A percentile compares a stretch with the other conserved stretches of the same genome.
phyloP scores from a whole-genome alignment of 2,329 filamentous ascomycete species.

The Mollisia scopiformis region DNA sequence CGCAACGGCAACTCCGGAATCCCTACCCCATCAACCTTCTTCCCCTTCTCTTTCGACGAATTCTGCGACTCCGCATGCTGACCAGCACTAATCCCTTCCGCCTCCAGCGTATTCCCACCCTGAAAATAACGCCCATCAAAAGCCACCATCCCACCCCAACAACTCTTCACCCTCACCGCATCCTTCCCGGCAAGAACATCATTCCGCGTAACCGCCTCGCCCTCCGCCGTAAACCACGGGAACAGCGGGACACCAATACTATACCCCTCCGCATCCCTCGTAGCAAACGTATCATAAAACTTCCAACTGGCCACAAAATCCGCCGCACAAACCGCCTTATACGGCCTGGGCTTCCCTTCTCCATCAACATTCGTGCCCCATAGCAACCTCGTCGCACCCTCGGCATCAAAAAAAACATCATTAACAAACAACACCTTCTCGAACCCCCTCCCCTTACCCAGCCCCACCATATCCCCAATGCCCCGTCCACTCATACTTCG shows the following conservation, averaged over 20 bases:
- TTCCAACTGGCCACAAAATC: slow-evolving; percentile 70
- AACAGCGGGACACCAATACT: slow-evolving; percentile 66
- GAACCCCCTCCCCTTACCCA: slow-evolving; percentile 43
- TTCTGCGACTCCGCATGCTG: background rate
- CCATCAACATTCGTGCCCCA: slow-evolving; percentile 62
- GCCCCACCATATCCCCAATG: background rate
- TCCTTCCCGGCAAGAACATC: slow-evolving; percentile 65
- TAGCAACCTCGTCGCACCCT: slow-evolving; percentile 59
- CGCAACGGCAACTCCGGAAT: slow-evolving; percentile 24
- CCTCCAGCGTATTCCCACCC: slow-evolving; percentile 27
- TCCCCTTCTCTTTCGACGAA: background rate
- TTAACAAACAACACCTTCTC: slow-evolving; percentile 68
- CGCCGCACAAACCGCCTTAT: slow-evolving; percentile 70
- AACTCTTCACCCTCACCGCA: slow-evolving; percentile 71
- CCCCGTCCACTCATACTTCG: background rate
- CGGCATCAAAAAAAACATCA: slow-evolving; percentile 59
- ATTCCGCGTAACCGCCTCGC: slow-evolving; percentile 56
- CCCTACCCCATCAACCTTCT: background rate
- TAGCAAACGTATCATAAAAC: slow-evolving; percentile 76
- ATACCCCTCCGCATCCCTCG: slow-evolving; percentile 67
- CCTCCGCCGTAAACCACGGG: slow-evolving; percentile 64
- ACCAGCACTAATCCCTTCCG: background rate
- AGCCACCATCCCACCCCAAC: slow-evolving; percentile 78
- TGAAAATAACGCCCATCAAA: slow-evolving; percentile 66
- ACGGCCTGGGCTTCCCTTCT: slow-evolving; percentile 53